Evolutionary conservation across 2,329 filamentous ascomycete genomes (phyloP), one percentile per base, ranked within the genome.

Genomic region (Exophiala sp.): DNA sequence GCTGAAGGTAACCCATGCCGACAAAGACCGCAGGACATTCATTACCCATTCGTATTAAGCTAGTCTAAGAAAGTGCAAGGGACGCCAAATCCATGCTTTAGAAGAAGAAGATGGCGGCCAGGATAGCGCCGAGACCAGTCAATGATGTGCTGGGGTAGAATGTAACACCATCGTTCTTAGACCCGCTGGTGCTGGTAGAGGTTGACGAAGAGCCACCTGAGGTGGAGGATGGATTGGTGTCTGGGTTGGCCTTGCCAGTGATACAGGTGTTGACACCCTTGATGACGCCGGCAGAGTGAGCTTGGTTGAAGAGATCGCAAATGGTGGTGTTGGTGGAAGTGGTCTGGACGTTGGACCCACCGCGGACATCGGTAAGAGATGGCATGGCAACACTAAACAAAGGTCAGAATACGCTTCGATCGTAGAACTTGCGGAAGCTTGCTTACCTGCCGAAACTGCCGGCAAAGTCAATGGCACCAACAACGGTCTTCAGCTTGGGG

Each of bases 381-480:
- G 88, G 86, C 50, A 96, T 80, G 34, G 78, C 68, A 62, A 94
- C 84, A 56, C 90, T 95, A 64, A 1, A 50, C 18, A 5, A 11
- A 48, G 67, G 61, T 66, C 14, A 58, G 16, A 42, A 21, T 1
- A 41, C 3, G 4, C 12, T 77, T 64, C 75, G 70, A 54, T 47
- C 38, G 20, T 55, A 29, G 1, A 38, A 38, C 1, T 11, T 5
- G 21, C 12, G 20, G 5, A 33, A 34, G 38, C 47, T 10, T 6
- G 52, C 60, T 53, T 51, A 62, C 60, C 46, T 46, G 36, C 44
- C 18, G 73, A 96, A 95, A 77, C 84, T 87, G 66, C 94, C 94
- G 65, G 85, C 85, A 71, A 96, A 83, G 71, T 90, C 86, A 68
- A 97, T 79, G 65, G 89, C 90, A 75, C 91, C 92, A 61, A 78